Base-by-base conservation (phyloP, 179 eudicot species). In the Drosera spatulata region DNA sequence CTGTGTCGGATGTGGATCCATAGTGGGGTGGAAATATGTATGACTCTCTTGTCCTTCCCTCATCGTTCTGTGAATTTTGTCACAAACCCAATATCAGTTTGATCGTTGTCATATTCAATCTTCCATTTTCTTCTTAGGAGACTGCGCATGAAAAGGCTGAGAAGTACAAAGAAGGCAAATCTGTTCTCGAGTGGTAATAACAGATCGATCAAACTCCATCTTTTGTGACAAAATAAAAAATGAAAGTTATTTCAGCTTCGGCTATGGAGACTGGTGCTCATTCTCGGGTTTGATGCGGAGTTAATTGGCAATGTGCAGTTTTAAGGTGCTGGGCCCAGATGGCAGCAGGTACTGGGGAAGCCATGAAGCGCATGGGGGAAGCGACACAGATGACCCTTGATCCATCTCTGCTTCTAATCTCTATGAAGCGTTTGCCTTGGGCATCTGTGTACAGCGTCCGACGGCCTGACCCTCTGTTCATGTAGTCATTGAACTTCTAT, bases 121-220 rank as follows among this genome's bases (percentile, higher is more conserved):
- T 10, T 39, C 38, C 11, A 55, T 65, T 70, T 53, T 61, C 64
- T 48, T 44, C 75, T 50, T 46, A 93, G 99, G 97, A 89, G 69
- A 74, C 75, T 67, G 99, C 99, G 56, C 88, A 81, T 77, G 97
- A 85, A 56, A 80, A 77, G 83, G 69, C 58, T 73, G 94, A 93
- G 64, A 93, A 93, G 85, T 93, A 93, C 85, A 93, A 93, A 73
- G 99, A 89, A 74, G 99, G 99, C 45, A 93, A 93, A 79, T 93
- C 88, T 6, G 94, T 93, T 66, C 95, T 93, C 50, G 99, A 93
- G 72, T 71, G 99, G 99, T 93, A 38, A 76, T 22, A 76, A 93
- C 80, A 40, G n/a, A 56, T 60, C 2, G 48, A 93, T 81, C 38
- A n/a, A 56, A 56, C 2, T 39, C 39, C 45, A 7, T 7, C 8